Conservation (phyloP, 805 yeast species). For the Lipomyces chichibuensis region DNA sequence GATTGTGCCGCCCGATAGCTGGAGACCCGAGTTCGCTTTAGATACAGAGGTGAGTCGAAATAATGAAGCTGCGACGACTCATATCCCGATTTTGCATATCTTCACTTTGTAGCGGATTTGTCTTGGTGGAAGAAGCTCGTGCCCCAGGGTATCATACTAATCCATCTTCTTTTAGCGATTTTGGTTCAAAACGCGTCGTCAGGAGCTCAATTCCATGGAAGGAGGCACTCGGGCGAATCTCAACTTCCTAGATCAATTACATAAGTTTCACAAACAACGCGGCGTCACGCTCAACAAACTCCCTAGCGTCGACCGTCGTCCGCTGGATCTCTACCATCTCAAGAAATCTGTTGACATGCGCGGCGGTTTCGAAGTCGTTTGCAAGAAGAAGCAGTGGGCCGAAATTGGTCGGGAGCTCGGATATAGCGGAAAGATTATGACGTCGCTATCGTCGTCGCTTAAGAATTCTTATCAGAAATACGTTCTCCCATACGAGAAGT, state of each 20-base stretch:
- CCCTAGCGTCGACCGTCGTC: constrained; percentile 39
- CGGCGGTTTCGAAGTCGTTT: constrained; percentile 41
- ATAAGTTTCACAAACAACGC: constrained; percentile 42
- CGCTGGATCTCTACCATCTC: constrained; percentile 42
- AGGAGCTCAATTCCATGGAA: constrained; percentile 44
- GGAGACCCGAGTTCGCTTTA: constrained; percentile 48
- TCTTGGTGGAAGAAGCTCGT: background rate
- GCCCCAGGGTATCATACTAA: background rate
- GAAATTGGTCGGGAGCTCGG: constrained; percentile 82
- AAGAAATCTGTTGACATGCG: constrained; percentile 39
- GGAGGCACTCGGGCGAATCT: constrained; percentile 43
- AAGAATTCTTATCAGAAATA: constrained; percentile 51
- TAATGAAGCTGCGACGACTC: background rate
- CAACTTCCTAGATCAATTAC: constrained; percentile 44
- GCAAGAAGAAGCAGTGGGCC: constrained; percentile 60
- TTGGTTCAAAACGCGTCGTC: constrained; percentile 44
- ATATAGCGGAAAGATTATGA: constrained; percentile 69
- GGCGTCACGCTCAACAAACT: constrained; percentile 35
- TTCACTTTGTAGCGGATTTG: background rate
- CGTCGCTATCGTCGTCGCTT: constrained; percentile 68
- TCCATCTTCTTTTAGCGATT: constrained; percentile 34
- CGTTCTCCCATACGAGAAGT: constrained; percentile 41
- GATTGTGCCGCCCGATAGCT: constrained; percentile 60
- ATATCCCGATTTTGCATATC: background rate
- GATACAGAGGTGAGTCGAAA: constrained; percentile 39